phyloP scores from a whole-genome alignment of 2,329 filamentous ascomycete species.

The Trichoderma hamatum region DNA sequence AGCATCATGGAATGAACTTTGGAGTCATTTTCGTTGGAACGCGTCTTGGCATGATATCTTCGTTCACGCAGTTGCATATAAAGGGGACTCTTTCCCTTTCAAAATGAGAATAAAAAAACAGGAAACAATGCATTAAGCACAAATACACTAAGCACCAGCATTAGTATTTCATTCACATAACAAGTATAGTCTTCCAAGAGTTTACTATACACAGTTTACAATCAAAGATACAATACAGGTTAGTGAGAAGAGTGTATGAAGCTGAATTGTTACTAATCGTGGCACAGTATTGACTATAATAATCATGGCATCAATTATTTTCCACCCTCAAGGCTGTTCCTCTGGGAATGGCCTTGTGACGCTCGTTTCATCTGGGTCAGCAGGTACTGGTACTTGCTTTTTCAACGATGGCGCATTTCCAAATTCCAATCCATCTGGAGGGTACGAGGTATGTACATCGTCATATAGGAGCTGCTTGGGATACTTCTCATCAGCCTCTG shows the following conservation, averaged over 20 bases:
- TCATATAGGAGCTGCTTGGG: background rate
- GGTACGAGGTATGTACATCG: conserved; percentile 14
- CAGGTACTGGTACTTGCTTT: background rate
- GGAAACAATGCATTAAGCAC: too few relatives aligned
- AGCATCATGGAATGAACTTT: background rate
- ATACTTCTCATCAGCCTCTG: background rate
- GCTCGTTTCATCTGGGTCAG: conserved; percentile 10
- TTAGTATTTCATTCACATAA: background rate
- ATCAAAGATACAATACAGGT: background rate
- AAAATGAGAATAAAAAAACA: background rate
- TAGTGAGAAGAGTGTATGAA: background rate
- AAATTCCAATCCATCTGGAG: conserved; percentile 4
- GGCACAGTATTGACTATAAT: background rate
- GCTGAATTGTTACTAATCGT: background rate
- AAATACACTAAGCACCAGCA: background rate
- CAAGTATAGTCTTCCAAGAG: background rate
- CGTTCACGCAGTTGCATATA: background rate
- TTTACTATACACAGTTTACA: background rate
- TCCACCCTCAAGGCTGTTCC: conserved; percentile 11
- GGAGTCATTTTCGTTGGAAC: background rate
- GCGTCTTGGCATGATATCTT: background rate
- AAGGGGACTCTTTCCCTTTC: background rate
- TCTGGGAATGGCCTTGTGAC: conserved; percentile 15
- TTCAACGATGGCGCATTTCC: conserved; percentile 19
- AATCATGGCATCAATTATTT: conserved; percentile 1